Evolutionary conservation across 2,329 filamentous ascomycete genomes (phyloP).

Genomic region (Rutstroemia sp.): DNA sequence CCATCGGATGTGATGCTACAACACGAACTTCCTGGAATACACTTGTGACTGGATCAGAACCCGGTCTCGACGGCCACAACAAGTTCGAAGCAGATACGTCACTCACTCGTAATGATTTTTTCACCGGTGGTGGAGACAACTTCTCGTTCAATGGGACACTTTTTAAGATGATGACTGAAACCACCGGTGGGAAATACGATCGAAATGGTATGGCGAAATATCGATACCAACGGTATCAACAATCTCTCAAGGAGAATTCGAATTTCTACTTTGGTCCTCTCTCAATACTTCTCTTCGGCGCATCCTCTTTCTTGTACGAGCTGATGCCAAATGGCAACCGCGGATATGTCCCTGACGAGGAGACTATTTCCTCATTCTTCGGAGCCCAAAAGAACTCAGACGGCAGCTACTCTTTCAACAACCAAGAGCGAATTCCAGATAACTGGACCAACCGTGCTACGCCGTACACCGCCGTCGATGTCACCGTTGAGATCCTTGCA

Average conservation of each 20-base stretch:
- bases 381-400: neutral
- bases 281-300: neutral
- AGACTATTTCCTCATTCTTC: neutral
- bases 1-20: slow-evolving; percentile 23
- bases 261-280: slow-evolving; percentile 24
- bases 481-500: neutral
- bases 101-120: slow-evolving; percentile 41
- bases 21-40: slow-evolving; percentile 26
- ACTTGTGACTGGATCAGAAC: slow-evolving; percentile 16
- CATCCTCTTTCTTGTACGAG: neutral
- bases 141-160: slow-evolving; percentile 28
- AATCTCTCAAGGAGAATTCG: slow-evolving; percentile 19
- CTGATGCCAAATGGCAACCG: neutral
- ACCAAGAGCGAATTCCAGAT: neutral
- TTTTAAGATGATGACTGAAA: slow-evolving; percentile 22
- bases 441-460: neutral
- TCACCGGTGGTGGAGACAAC: slow-evolving; percentile 10
- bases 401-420: neutral
- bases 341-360: neutral
- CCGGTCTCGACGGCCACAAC: slow-evolving; percentile 35
- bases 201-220: slow-evolving; percentile 20
- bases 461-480: neutral
- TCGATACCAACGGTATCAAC: slow-evolving; percentile 28
- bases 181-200: slow-evolving; percentile 31
- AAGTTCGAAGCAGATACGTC: slow-evolving; percentile 45